Conservation (phyloP, 2,329 filamentous ascomycete genomes). For the Colletotrichum karsti region DNA sequence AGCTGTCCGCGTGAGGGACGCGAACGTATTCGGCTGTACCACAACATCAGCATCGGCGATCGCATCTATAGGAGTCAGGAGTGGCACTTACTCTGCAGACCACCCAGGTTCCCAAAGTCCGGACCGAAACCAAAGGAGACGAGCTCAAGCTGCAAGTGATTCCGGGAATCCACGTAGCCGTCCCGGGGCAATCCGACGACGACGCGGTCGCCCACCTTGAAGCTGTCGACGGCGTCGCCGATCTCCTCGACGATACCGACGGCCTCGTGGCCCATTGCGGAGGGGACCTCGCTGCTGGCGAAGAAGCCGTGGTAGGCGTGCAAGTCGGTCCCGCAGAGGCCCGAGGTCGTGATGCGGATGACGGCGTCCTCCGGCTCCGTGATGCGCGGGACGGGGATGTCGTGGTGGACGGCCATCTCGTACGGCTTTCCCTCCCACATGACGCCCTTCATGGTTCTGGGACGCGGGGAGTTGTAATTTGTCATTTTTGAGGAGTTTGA, state of each 20-base stretch:
- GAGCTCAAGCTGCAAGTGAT: background rate
- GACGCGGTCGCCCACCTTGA: conserved; percentile 47
- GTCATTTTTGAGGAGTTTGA: background rate
- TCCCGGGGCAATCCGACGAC: conserved; percentile 40
- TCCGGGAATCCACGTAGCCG: conserved; percentile 1
- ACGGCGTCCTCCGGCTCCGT: conserved; percentile 40
- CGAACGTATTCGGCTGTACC: conserved; percentile 64
- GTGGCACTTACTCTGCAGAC: conserved; percentile 10
- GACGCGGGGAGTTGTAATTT: background rate
- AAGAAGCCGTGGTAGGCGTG: conserved; percentile 41
- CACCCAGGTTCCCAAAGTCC: background rate
- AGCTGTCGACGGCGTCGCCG: conserved; percentile 42
- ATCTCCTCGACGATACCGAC: conserved; percentile 46
- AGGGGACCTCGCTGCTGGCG: conserved; percentile 31
- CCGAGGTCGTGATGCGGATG: conserved; percentile 41
- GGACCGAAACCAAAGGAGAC: background rate
- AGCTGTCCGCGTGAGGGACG: conserved; percentile 73
- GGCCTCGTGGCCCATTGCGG: conserved; percentile 47
- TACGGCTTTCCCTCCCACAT: conserved; percentile 34
- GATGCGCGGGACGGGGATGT: conserved; percentile 29
- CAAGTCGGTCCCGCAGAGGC: conserved; percentile 46
- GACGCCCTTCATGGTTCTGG: conserved; percentile 19
- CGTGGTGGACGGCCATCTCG: conserved; percentile 29
- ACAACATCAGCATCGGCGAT: too few relatives aligned
- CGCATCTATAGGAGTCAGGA: too few relatives aligned